Evolutionary conservation across 768 basidiomycete species (phyloP), one percentile per base, ranked within the genome.

Genomic region (Imleria badia): DNA sequence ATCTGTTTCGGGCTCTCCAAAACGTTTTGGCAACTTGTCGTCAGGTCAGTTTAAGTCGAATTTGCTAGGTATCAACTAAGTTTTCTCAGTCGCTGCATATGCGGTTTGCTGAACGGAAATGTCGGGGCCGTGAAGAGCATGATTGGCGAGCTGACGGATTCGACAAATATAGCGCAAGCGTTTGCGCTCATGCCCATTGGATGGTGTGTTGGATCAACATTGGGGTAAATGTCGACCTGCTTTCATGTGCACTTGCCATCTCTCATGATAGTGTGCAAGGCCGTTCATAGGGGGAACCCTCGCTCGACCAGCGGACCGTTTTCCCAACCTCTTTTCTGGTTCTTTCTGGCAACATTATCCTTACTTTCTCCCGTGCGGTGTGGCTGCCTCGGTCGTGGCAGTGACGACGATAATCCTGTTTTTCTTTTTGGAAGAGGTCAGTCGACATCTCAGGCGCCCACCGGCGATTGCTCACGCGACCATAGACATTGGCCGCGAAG

Each of bases 1-100:
- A 80, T 80, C 56, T 81, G 76, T 61, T 88, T 89, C 59, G 88
- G 88, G 14, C 71, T 90, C 26, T 88, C 86, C 5, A 81, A 67
- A 31, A 85, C 85, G 1, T 88, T 85, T 61, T 81, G 77, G 80
- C 81, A 83, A 4, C 75, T 85, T 1, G 80, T 82, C 7, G 19
- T 76, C 19, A 77, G 77, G 76, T 71, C 43, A 38, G 65, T 45
- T 3, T 9, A 33, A 15, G 4, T 23, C 7, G 29, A 20, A 26
- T 10, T 3, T 15, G 13, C 19, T 13, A 4, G 7, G 17, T 15
- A 20, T 30, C 10, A 11, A 11, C 56, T 52, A 29, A 60, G n/a
- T 13, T 17, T 19, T 29, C 4, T 38, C 39, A 68, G 69, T 50
- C 67, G 68, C 20, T 61, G 66, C 9, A 51, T 73, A 49, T 63